These are phyloP conservation scores for Arbutus unedo DNA, from an alignment of 148 eudicot genomes.

Conservation along the genomic window DNA sequence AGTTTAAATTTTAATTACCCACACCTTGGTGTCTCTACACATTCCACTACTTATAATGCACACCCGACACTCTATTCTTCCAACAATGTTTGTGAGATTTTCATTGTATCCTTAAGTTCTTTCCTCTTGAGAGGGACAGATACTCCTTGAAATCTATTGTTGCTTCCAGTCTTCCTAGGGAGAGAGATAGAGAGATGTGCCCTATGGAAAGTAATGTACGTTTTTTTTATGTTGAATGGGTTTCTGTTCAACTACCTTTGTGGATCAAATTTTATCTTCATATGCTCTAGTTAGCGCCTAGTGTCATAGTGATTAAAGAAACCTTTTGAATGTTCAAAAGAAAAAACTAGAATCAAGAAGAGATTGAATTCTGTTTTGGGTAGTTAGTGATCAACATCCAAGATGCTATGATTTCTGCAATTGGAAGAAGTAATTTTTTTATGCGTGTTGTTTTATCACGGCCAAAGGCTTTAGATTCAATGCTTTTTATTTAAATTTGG, in stretches of 20 bases:
- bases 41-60: too few relatives aligned
- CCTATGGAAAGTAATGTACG: background rate
- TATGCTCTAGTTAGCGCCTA: background rate
- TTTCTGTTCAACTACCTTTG: background rate
- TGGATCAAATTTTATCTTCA: background rate
- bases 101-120: background rate
- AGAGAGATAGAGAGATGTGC: background rate
- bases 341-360: background rate
- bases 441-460: background rate
- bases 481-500: background rate
- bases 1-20: too few relatives aligned
- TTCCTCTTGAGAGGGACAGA: background rate
- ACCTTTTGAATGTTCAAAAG: background rate
- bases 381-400: background rate
- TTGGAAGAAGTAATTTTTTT: background rate
- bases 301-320: background rate
- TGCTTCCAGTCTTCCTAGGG: background rate
- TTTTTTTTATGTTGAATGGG: background rate
- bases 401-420: background rate
- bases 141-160: background rate
- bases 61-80: background rate
- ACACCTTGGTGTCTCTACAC: too few relatives aligned
- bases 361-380: background rate
- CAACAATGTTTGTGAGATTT: background rate
- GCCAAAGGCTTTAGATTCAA: background rate